A percentile compares a stretch with the other conserved stretches of the same genome.
Evolutionary conservation across 768 basidiomycete species (phyloP).

Genomic region (Boletus fagicola): DNA sequence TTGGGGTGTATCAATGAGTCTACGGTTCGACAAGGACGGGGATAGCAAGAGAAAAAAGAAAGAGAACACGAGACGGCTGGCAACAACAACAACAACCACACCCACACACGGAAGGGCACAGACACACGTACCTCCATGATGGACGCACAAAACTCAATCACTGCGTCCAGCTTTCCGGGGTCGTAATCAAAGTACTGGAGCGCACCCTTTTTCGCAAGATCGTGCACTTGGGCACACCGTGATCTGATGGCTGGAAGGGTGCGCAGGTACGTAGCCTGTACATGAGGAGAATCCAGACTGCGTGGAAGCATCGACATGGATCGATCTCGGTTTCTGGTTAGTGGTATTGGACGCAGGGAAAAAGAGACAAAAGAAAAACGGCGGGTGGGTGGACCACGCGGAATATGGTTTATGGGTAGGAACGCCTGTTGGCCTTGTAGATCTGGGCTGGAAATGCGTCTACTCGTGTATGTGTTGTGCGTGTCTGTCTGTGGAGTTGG

Average conservation of each 20-base stretch:
- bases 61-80: background rate
- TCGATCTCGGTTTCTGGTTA: constrained; percentile 1
- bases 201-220: constrained; percentile 69
- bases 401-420: background rate
- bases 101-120: background rate
- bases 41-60: background rate
- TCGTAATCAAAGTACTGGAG: constrained; percentile 87
- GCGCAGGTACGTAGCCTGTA: constrained; percentile 63
- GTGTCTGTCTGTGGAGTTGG: background rate
- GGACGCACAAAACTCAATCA: constrained; percentile 68
- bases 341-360: background rate
- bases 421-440: background rate
- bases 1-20: background rate
- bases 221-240: constrained; percentile 74
- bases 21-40: constrained; percentile 4
- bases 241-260: constrained; percentile 90
- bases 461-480: background rate
- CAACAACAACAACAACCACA: background rate
- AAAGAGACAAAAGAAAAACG: background rate
- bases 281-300: constrained; percentile 13
- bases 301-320: constrained; percentile 6
- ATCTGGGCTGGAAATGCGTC: background rate
- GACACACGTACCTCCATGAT: constrained; percentile 70
- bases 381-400: background rate
- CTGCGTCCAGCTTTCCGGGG: constrained; percentile 67